These are phyloP conservation scores for Russula sp. DNA, from an alignment of 768 basidiomycete species.

Conservation along the genomic window DNA sequence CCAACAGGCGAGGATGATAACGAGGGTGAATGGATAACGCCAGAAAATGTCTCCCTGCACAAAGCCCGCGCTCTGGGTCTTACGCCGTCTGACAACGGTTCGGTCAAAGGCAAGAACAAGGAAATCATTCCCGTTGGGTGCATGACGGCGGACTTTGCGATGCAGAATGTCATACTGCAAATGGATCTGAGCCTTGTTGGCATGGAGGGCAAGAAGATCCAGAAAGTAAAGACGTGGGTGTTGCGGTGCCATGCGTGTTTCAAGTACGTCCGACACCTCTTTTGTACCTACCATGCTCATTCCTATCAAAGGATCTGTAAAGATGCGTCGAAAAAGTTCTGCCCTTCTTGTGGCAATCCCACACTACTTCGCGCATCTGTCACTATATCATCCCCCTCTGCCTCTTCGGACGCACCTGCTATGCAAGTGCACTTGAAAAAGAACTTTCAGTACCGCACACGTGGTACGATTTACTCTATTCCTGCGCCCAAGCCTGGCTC, in stretches of 20 bases:
- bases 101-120: constrained; percentile 30
- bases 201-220: constrained; percentile 83
- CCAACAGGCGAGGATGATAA: constrained; percentile 74
- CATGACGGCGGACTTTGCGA: constrained; percentile 98
- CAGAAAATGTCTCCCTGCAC: constrained; percentile 73
- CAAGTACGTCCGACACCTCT: constrained; percentile 65
- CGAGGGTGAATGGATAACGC: constrained; percentile 97
- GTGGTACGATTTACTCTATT: constrained; percentile 90
- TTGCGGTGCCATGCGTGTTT: constrained; percentile 97
- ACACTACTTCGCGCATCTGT: constrained; percentile 88
- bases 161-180: constrained; percentile 95
- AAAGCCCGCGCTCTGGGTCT: constrained; percentile 84
- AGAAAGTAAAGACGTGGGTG: constrained; percentile 92
- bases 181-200: constrained; percentile 89
- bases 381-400: constrained; percentile 63
- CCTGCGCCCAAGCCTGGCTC: constrained; percentile 85
- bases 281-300: neutral
- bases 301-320: constrained; percentile 72
- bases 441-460: constrained; percentile 89
- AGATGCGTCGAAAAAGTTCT: constrained; percentile 91
- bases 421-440: constrained; percentile 90
- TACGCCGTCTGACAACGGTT: constrained; percentile 47
- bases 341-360: constrained; percentile 93
- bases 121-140: constrained; percentile 65
- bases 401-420: constrained; percentile 50